Evolutionary conservation across 2,329 filamentous ascomycete species (phyloP), one percentile per base, ranked within the genome.

Genomic region (Penicillium sclerotiorum): DNA sequence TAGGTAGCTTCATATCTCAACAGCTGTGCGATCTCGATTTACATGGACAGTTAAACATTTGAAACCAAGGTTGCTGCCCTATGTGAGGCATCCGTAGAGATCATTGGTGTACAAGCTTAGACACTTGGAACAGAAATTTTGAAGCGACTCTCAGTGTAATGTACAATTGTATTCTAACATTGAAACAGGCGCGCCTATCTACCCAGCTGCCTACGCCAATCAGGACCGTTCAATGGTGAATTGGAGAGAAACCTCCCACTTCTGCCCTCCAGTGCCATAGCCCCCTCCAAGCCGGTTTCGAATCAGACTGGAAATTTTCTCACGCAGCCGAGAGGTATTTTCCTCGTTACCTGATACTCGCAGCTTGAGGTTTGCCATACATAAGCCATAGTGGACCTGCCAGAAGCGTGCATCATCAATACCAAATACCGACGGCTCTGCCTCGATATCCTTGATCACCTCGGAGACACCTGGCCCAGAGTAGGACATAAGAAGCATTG

Each of bases 351-450:
- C 87, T 50, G 74, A 68, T 21, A 96, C 82, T 51, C 86, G 82
- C 17, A 99, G 73, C 70, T 90, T 95, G 58, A 99, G 71, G 67
- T 95, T 96, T 8, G 94, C 94, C 88, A 97, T 95, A 66, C 91
- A 95, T 33, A 97, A 78, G 1, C 93, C 92, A 68, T 97, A 96
- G 72, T 99, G 94, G 12, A 96, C 94, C 75, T 99, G 94, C 94
- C 94, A 99, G 71, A 99, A 96, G 66, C 91, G 86, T 1, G 92
- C 93, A 64, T 96, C 92, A 50, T 96, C 90, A 39, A 99, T 85
- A 1, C 81, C 81, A 37, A 82, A 81, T 21, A 97, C 85, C 47
- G 82, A 81, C 1, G 88, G 84, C 62, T 96, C 91, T 1, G 85
- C 81, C 68, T 91, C 87, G 44, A 99, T 92, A 68, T 95, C 90